Evolutionary conservation across 495 filamentous ascomycete species (phyloP).

Genomic region (Geopyxis carbonaria): DNA sequence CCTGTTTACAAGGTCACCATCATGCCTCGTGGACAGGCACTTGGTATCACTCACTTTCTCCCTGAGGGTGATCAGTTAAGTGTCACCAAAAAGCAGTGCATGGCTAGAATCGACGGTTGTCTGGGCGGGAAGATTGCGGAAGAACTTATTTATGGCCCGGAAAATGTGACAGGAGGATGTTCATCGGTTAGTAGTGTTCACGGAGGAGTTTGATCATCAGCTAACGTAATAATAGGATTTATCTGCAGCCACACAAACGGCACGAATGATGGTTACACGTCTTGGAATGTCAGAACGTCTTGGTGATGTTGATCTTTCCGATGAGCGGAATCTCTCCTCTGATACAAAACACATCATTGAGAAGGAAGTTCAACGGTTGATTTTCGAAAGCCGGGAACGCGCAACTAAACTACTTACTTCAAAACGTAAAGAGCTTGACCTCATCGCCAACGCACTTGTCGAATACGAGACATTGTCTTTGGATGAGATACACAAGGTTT

Average conservation of each 20-base stretch:
- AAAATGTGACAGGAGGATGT: slow-evolving; percentile 73
- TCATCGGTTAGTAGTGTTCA: slow-evolving; percentile 39
- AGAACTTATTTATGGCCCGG: slow-evolving; percentile 73
- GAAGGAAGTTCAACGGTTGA: slow-evolving; percentile 60
- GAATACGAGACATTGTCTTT: slow-evolving; percentile 84
- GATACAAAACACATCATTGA: slow-evolving; percentile 76
- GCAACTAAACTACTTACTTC: slow-evolving; percentile 51
- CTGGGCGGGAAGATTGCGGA: slow-evolving; percentile 93
- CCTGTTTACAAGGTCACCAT: slow-evolving; percentile 94
- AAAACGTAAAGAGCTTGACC: slow-evolving; percentile 66
- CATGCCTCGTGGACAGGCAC: slow-evolving; percentile 67
- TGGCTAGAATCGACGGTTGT: slow-evolving; percentile 60
- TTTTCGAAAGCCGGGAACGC: slow-evolving; percentile 65
- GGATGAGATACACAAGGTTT: slow-evolving; percentile 75
- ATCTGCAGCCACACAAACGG: slow-evolving; percentile 54
- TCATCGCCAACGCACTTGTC: slow-evolving; percentile 70
- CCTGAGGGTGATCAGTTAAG: slow-evolving; percentile 84
- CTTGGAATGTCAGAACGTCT: slow-evolving; percentile 78
- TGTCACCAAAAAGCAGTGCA: slow-evolving; percentile 50
- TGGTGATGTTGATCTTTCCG: slow-evolving; percentile 72
- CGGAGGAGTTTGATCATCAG: slow-evolving; percentile 2
- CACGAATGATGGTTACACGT: slow-evolving; percentile 68
- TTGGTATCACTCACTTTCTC: slow-evolving; percentile 71
- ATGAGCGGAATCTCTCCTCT: slow-evolving; percentile 56
- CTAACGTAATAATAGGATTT: slow-evolving; percentile 47